Conservation (phyloP, 176 grass and related monocot species). For the Cenchrus fungigraminus region DNA sequence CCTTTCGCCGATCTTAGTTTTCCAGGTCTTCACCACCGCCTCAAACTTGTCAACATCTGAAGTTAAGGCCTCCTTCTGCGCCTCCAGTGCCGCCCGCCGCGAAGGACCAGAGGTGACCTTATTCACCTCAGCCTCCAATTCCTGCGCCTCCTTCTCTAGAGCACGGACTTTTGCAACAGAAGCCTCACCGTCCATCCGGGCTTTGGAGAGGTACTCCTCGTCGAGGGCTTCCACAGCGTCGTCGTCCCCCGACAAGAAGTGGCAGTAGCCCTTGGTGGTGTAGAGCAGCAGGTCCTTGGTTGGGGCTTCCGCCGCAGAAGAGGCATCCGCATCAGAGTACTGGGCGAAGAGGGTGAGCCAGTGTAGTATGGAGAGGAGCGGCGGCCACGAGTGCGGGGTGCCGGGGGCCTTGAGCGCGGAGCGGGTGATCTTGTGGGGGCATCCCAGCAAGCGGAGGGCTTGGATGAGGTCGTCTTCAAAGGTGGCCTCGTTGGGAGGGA, state of each 20-base stretch:
- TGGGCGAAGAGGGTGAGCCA: constrained; percentile 70
- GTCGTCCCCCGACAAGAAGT: constrained; percentile 64
- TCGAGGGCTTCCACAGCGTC: constrained; percentile 57
- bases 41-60: constrained; percentile 75
- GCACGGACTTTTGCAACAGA: neutral
- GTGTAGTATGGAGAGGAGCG: constrained; percentile 65
- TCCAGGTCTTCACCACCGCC: constrained; percentile 68
- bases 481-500: too few relatives aligned
- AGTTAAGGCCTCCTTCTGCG: constrained; percentile 45
- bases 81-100: constrained; percentile 41
- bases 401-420: constrained; percentile 80
- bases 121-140: constrained; percentile 48
- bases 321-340: neutral
- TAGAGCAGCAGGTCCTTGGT: constrained; percentile 56
- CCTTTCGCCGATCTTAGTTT: constrained; percentile 57
- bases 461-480: too few relatives aligned
- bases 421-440: constrained; percentile 60
- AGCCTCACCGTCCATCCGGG: constrained; percentile 30
- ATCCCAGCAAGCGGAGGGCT: constrained; percentile 33
- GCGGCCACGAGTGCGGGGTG: constrained; percentile 85
- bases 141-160: constrained; percentile 60
- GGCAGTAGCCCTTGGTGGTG: constrained; percentile 51
- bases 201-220: constrained; percentile 59
- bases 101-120: constrained; percentile 55
- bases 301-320: neutral